Base-by-base conservation (phyloP, 805 yeast species). In the Zygotorulaspora danielsina region DNA sequence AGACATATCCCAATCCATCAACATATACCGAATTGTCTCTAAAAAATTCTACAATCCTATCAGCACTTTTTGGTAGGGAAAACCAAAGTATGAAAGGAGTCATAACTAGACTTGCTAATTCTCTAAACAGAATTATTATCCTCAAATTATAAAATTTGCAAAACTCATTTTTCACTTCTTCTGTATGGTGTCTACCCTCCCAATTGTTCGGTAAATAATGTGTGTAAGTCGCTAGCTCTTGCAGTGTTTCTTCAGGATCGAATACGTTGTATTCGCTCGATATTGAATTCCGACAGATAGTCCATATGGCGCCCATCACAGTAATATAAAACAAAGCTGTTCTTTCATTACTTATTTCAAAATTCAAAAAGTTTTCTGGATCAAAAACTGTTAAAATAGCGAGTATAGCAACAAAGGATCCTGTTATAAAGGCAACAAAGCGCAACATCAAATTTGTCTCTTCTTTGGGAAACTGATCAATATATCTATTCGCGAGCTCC, bases 1-100 rank as follows among this genome's bases (percentile, higher is more conserved):
- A 90, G 26, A 93, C 95, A 55, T 89, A 83, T 0, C 98, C 99
- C 28, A 93, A 67, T 0, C 96, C 97, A 65, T 89, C 97, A 34
- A 89, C 86, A 59, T 90, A 93, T 9, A 88, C 80, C 9, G 95
- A 80, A 50, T 77, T 82, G 43, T 90, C 97, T 40, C 97, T 67
- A 61, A 90, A 86, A 55, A 93, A 93, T 56, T 93, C 97, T 21
- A 93, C 76, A 32, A 93, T 83, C 19, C 77, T 71, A 19, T 84
- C 89, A 10, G 90, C 69, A 18, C 78, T 72, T 36, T 73, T 72
- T 3, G 96, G 87, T 19, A 93, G 67, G 13, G 86, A 77, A 55
- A 82, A 79, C 84, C 95, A 88, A 13, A 93, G 65, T n/a, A 93
- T 76, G 45, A 88, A 84, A 1, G 98, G 99, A 1, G 95, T 81